Percentiles rank a stretch among this genome's conserved stretches.
phyloP scores from a whole-genome alignment of 805 yeast species.

The Candida arabinofermentans region DNA sequence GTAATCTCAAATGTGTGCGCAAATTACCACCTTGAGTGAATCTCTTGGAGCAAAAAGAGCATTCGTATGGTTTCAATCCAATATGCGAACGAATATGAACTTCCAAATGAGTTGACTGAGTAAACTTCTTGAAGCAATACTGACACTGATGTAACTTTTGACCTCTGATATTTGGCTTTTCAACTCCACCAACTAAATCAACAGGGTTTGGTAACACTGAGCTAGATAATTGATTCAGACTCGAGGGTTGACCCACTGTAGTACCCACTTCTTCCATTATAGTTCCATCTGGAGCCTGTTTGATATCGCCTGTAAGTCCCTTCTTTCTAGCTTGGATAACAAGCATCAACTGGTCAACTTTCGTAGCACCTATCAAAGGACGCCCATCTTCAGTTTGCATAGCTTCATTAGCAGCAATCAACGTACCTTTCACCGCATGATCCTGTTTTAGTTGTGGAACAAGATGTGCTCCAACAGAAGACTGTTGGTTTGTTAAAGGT shows the following conservation, averaged over 20 bases:
- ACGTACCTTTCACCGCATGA: conserved; percentile 13
- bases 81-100: conserved; percentile 86
- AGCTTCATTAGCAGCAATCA: conserved; percentile 45
- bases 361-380: conserved; percentile 78
- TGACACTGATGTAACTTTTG: conserved; percentile 65
- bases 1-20: conserved; percentile 78
- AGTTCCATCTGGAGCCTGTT: conserved; percentile 67
- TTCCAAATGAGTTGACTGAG: conserved; percentile 88
- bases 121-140: conserved; percentile 74
- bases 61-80: conserved; percentile 80
- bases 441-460: conserved; percentile 10
- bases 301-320: conserved; percentile 61
- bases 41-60: conserved; percentile 72
- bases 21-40: conserved; percentile 91
- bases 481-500: neutral
- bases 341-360: conserved; percentile 87
- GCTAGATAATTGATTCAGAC: conserved; percentile 14
- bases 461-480: neutral
- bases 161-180: conserved; percentile 46
- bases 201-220: conserved; percentile 54
- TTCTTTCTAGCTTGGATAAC: conserved; percentile 85
- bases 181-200: conserved; percentile 77
- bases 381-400: conserved; percentile 56
- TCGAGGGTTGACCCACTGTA: conserved; percentile 4
- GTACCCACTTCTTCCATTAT: conserved; percentile 43